Base-by-base conservation (phyloP, 2,329 filamentous ascomycete genomes). In the Lecanicillium sp. region DNA sequence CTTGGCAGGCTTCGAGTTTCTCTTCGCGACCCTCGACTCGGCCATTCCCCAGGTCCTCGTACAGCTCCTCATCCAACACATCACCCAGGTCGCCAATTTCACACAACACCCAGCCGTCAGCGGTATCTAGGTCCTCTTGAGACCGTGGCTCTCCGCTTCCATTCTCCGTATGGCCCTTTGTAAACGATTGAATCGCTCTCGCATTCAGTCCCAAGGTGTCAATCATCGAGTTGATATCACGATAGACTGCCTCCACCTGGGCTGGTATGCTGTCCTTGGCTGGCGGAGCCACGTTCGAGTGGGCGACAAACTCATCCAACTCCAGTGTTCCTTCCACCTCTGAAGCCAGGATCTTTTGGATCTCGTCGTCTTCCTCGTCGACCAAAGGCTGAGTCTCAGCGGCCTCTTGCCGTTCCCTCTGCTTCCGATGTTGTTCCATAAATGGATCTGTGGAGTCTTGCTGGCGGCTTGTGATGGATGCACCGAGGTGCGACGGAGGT, bases 191-290 rank as follows among this genome's bases (percentile, higher is more conserved):
- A 28, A 90, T 75, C 5, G 85, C 79, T 13, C 75, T 69, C 10
- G 69, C 79, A 55, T 97, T 97, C 36, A 96, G 73, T 9, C 90
- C 90, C 29, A 97, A 66, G 0, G 86, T 90, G 51, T 96, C 87
- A 31, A 98, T 81, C 92, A 97, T 98, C 11, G 85, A 85, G 58
- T 92, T 90, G 56, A 90, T 85, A 51, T 90, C 86, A 32, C 83
- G 75, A 57, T 86, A 92, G 2, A 83, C 67, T 14, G 77, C 72
- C 52, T 83, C 79, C 17, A 79, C 77, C 48, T 81, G 78, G 8
- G 72, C 69, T 4, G 77, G 72, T 22, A 82, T 67, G 33, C 69
- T 78, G 39, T 79, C 72, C 37, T 68, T 65, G 12, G 71, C 70
- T 12, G 69, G 66, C 4, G 70, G 64, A 5, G 65, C 66, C 29